phyloP scores from a whole-genome alignment of 805 yeast genomes.

The Yarrowia sp. region DNA sequence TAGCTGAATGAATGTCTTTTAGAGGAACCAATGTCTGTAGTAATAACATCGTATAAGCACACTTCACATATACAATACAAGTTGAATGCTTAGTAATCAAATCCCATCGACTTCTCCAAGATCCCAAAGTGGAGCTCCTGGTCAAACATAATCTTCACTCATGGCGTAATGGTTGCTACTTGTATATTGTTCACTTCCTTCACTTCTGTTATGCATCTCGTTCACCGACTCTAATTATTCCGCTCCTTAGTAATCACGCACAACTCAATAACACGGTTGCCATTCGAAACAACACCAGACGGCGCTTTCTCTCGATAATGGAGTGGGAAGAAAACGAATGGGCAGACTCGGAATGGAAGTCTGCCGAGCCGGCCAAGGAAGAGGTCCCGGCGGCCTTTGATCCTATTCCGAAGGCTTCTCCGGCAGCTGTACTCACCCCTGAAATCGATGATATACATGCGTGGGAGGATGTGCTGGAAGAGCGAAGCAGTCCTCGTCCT shows the following conservation, averaged over 20 bases:
- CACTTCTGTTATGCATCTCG: no score
- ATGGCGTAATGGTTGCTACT: no score
- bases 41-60: no score
- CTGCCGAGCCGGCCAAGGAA: conserved; percentile 1
- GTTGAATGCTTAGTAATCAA: no score
- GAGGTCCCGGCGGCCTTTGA: neutral
- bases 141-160: no score
- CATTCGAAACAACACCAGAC: neutral
- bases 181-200: no score
- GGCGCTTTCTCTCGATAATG: conserved; percentile 4
- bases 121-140: no score
- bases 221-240: neutral
- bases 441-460: conserved; percentile 27
- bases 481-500: conserved; percentile 1
- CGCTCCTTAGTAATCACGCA: conserved; percentile 20
- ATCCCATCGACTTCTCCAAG: no score
- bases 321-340: conserved; percentile 32
- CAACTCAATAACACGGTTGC: conserved; percentile 12
- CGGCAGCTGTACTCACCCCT: conserved; percentile 23
- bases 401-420: neutral
- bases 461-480: conserved; percentile 11
- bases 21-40: no score
- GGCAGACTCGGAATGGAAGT: conserved; percentile 28
- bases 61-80: no score
- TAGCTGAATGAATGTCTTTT: conserved; percentile 18